Evolutionary conservation across 768 basidiomycete genomes (phyloP).

Genomic region (Lactarius tabidus): DNA sequence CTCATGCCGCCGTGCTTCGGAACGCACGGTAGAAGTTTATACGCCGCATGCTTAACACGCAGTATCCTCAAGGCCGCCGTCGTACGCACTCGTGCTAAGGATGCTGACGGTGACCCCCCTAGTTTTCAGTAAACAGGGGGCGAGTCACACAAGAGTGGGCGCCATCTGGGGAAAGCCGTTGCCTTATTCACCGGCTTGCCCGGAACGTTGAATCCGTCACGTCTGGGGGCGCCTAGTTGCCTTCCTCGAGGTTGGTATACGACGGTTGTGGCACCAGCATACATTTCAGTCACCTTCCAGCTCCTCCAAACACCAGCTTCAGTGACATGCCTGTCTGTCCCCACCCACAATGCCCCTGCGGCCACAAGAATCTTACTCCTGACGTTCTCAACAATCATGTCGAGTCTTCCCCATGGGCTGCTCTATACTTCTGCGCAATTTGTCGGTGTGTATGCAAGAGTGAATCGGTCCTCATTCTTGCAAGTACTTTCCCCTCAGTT

Average conservation of each 20-base stretch:
- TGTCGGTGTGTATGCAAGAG: slow-evolving; percentile 24
- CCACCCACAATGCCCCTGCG: slow-evolving; percentile 22
- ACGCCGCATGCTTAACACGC: slow-evolving; percentile 6
- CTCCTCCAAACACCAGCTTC: background rate
- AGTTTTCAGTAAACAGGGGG: background rate
- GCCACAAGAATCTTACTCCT: slow-evolving; percentile 12
- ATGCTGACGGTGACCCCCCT: background rate
- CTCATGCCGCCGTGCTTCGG: background rate
- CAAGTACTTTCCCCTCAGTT: background rate
- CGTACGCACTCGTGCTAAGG: background rate
- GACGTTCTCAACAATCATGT: slow-evolving; percentile 20
- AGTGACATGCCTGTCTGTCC: slow-evolving; percentile 23
- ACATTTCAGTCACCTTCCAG: background rate
- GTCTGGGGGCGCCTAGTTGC: slow-evolving; percentile 15
- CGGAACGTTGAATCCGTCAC: slow-evolving; percentile 16
- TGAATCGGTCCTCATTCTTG: slow-evolving; percentile 18
- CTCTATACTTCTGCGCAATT: slow-evolving; percentile 18
- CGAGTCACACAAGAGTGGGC: background rate
- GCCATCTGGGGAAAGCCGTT: background rate
- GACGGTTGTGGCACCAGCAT: background rate
- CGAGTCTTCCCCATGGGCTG: slow-evolving; percentile 19
- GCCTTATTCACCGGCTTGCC: slow-evolving; percentile 8
- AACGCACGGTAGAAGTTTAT: background rate
- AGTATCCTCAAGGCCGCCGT: slow-evolving; percentile 12
- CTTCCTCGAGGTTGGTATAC: slow-evolving; percentile 13